These are phyloP conservation scores for Hysterangium stoloniferum DNA, from an alignment of 768 basidiomycete species.

Conservation along the genomic window DNA sequence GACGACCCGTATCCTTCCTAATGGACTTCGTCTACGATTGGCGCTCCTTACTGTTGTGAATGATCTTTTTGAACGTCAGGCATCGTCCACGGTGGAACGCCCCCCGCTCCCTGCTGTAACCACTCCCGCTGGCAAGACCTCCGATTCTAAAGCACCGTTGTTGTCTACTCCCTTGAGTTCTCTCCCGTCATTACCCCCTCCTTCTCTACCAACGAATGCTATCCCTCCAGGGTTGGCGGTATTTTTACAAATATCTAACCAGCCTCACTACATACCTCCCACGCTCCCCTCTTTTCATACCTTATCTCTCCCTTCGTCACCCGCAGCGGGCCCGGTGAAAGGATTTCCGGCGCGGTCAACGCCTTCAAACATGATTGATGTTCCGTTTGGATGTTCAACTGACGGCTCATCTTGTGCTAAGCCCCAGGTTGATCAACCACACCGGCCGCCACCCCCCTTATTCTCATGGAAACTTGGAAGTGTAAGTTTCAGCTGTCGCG, in stretches of 20 bases:
- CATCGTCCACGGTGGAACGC: conserved; percentile 27
- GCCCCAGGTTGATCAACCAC: neutral
- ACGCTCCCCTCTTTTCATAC: conserved; percentile 8
- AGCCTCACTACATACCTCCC: conserved; percentile 4
- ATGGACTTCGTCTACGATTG: conserved; percentile 72
- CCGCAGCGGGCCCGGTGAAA: too few species aligned
- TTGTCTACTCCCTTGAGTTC: neutral
- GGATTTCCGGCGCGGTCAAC: too few species aligned
- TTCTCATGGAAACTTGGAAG: conserved; percentile 5
- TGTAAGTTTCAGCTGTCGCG: neutral
- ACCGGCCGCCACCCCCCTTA: neutral
- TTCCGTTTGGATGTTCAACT: too few species aligned
- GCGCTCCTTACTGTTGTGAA: conserved; percentile 73
- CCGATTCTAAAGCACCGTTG: neutral
- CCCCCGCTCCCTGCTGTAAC: neutral
- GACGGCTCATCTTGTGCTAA: too few species aligned
- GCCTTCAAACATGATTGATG: too few species aligned
- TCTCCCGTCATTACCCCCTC: neutral
- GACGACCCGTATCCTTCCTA: conserved; percentile 38
- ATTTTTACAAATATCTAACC: conserved; percentile 1
- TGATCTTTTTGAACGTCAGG: conserved; percentile 70
- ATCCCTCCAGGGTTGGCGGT: conserved; percentile 1
- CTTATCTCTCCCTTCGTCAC: conserved; percentile 5
- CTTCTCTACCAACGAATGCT: neutral
- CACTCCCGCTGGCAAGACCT: neutral